A percentile compares a stretch with the other conserved stretches of the same genome.
These are phyloP conservation scores for carrot (Daucus carota) DNA, from an alignment of 129 eudicot genomes.

Conservation along the genomic window DH1_v3.0 NC_030382.2:52536501-52537000, in stretches of 20 bases:
- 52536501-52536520: too few species aligned
- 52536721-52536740: not conserved
- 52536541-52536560: too few species aligned
- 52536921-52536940: not conserved
- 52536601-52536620: too few species aligned
- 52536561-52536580: too few species aligned
- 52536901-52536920: not conserved
- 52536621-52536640: not conserved
- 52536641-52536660: not conserved
- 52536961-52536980: not conserved
- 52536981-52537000: not conserved
- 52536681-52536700: not conserved
- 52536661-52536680: not conserved
- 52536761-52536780: not conserved
- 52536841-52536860: not conserved
- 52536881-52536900: not conserved
- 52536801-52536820: not conserved
- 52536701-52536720: not conserved
- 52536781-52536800: conserved; percentile 1
- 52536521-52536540: too few species aligned
- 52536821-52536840: not conserved
- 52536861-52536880: conserved; percentile 1
- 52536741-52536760: not conserved
- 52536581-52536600: too few species aligned
- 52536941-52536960: not conserved